Evolutionary conservation across 2,329 filamentous ascomycete genomes (phyloP).

Genomic region (Trichoderma aggressivum): DNA sequence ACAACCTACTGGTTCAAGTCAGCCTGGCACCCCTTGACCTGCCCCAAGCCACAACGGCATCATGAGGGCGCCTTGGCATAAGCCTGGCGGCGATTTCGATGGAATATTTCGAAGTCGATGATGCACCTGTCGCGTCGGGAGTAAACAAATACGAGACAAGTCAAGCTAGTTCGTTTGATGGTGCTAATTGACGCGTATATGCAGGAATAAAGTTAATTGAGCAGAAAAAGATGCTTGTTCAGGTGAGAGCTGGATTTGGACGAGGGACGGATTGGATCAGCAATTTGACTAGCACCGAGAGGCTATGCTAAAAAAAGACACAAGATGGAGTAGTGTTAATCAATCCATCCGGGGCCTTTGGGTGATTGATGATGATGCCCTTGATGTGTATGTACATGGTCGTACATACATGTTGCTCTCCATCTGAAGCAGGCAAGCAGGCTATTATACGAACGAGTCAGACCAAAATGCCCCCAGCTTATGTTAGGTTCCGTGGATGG

Average conservation of each 20-base stretch:
- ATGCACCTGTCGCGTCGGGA: background rate
- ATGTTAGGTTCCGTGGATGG: too few relatives aligned
- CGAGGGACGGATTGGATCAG: background rate
- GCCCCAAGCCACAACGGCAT: conserved; percentile 13
- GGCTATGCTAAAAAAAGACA: conserved; percentile 6
- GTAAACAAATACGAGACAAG: conserved; percentile 7
- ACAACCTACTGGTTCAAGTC: background rate
- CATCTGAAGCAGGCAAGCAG: background rate
- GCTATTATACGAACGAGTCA: background rate
- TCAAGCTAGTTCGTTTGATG: background rate
- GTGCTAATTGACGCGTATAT: conserved; percentile 9
- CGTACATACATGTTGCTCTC: too few relatives aligned
- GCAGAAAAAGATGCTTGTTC: background rate
- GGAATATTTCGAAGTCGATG: background rate
- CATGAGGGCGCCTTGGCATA: conserved; percentile 3
- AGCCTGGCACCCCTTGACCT: background rate
- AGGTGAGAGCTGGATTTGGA: background rate
- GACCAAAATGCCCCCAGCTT: background rate
- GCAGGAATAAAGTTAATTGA: conserved; percentile 4
- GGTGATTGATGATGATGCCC: background rate
- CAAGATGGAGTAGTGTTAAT: background rate
- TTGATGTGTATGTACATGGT: background rate
- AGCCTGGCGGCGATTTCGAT: background rate
- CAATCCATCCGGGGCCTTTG: background rate
- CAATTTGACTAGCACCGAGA: background rate